A percentile compares a stretch with the other conserved stretches of the same genome.
phyloP scores from a whole-genome alignment of 805 yeast species.

The Saccharomyces kudriavzevii region DNA sequence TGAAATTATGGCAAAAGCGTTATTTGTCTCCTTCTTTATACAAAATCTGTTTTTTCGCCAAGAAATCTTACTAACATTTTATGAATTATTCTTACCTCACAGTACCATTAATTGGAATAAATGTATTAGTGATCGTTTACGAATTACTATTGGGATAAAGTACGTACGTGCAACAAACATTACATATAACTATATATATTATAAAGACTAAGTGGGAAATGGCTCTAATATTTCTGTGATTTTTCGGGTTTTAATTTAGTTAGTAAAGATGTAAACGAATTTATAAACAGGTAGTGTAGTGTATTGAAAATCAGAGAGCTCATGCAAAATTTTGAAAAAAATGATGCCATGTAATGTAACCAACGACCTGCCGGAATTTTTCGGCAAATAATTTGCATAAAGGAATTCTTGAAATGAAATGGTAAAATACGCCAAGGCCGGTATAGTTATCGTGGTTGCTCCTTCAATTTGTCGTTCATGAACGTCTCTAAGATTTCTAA shows the following conservation, averaged over 20 bases:
- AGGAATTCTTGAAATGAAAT: not conserved
- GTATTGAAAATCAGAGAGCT: not conserved
- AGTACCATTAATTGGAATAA: slow-evolving; percentile 65
- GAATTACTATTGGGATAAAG: slow-evolving; percentile 58
- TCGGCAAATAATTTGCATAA: not conserved
- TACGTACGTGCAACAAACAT: not conserved
- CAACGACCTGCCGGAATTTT: not conserved
- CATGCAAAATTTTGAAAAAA: not conserved
- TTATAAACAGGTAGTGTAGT: not conserved
- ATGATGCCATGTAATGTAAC: not conserved
- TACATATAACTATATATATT: not conserved
- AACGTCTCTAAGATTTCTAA: slow-evolving; percentile 6
- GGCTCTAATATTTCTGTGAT: not conserved
- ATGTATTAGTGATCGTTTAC: slow-evolving; percentile 57
- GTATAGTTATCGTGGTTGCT: not conserved
- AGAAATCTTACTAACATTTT: not conserved
- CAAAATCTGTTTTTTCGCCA: not conserved
- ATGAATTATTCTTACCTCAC: not conserved
- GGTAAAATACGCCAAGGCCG: not conserved
- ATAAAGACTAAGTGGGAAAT: not conserved
- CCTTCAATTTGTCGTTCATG: slow-evolving; percentile 1
- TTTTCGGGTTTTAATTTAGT: not conserved
- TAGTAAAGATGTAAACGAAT: not conserved
- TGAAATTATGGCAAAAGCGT: not conserved
- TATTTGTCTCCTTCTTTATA: too few relatives aligned